Percentiles rank a stretch among this genome's conserved stretches.
Evolutionary conservation across 2,329 filamentous ascomycete genomes (phyloP).

Genomic region (Verticillium dahliae): DNA sequence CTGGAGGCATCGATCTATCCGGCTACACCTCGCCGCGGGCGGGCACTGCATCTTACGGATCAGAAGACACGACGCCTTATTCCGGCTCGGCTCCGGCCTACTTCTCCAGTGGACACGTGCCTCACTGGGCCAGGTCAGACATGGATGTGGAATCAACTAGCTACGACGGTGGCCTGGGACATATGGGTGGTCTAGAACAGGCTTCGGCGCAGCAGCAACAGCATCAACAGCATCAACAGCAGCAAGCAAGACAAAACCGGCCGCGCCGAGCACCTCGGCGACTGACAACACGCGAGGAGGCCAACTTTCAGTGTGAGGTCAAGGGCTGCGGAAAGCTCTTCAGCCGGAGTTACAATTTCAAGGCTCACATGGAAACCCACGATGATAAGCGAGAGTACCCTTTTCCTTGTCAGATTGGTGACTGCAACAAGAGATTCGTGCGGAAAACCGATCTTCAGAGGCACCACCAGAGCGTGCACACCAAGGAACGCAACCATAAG

Average conservation of each 20-base stretch:
- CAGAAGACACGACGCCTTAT: conserved; percentile 6
- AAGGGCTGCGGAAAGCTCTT: conserved; percentile 72
- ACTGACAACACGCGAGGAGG: conserved; percentile 60
- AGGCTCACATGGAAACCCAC: conserved; percentile 80
- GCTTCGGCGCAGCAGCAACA: conserved; percentile 8
- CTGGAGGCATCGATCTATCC: conserved; percentile 24
- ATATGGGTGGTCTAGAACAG: neutral
- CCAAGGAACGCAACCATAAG: conserved; percentile 62
- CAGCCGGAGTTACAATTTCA: conserved; percentile 79
- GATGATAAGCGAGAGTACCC: conserved; percentile 66
- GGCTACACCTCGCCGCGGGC: conserved; percentile 35
- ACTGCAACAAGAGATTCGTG: conserved; percentile 71
- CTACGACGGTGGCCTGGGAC: conserved; percentile 1
- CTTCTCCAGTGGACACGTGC: conserved; percentile 9
- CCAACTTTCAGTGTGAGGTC: conserved; percentile 62
- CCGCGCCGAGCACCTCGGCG: conserved; percentile 36
- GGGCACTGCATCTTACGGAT: conserved; percentile 22
- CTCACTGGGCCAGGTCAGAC: conserved; percentile 32
- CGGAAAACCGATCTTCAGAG: conserved; percentile 71
- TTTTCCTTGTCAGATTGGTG: conserved; percentile 57
- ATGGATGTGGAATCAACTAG: conserved; percentile 16
- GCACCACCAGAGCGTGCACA: conserved; percentile 62
- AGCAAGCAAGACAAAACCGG: conserved; percentile 15
- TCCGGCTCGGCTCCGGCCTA: conserved; percentile 5
- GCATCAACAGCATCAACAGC: no score